phyloP scores from a whole-genome alignment of 2,329 filamentous ascomycete genomes.

The Fusarium temperatum region DNA sequence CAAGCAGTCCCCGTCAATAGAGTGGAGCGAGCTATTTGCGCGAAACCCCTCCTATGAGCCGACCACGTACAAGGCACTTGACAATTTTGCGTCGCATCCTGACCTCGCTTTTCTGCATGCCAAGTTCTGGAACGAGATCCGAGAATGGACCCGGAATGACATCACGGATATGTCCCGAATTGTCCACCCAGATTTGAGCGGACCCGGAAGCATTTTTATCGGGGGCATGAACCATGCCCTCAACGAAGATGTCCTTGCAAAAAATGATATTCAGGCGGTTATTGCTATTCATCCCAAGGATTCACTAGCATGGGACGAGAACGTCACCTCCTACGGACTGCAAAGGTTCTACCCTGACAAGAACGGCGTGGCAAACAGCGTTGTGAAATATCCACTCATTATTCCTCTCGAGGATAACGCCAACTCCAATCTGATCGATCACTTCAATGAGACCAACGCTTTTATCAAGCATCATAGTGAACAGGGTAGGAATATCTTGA shows the following conservation, averaged over 20 bases:
- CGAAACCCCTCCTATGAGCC: not conserved
- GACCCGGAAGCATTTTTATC: not conserved
- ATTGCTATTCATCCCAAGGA: not conserved
- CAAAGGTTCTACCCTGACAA: not conserved
- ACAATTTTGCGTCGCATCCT: not conserved
- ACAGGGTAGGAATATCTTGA: not conserved
- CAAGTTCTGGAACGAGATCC: conserved; percentile 2
- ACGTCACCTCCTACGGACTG: not conserved
- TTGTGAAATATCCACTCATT: not conserved
- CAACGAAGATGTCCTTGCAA: not conserved
- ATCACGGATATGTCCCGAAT: not conserved
- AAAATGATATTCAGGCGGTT: not conserved
- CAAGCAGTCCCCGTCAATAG: not conserved
- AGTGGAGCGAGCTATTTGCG: not conserved
- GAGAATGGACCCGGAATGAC: not conserved
- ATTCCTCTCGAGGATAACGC: not conserved
- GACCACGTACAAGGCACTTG: not conserved
- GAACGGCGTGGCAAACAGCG: not conserved
- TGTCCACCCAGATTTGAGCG: not conserved
- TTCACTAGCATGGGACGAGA: not conserved
- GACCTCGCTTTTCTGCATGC: not conserved
- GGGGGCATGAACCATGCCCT: conserved; percentile 2
- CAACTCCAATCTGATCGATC: not conserved
- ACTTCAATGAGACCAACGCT: not conserved
- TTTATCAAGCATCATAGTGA: not conserved